Base-by-base conservation (phyloP, 2,329 filamentous ascomycete species). In the Myriangium duriaei region DNA sequence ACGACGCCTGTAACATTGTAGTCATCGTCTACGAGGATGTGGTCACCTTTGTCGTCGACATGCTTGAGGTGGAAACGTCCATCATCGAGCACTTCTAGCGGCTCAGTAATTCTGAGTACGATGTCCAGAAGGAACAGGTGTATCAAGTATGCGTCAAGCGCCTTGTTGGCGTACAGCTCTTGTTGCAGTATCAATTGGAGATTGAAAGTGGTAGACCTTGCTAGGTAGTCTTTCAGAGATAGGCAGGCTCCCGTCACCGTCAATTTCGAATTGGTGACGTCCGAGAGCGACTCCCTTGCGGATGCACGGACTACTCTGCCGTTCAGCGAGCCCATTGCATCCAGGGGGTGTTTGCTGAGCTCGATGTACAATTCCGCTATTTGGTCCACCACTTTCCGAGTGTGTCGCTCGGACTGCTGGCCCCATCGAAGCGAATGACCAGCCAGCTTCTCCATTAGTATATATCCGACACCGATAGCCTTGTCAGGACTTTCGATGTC, bases 1-100 rank as follows among this genome's bases (percentile, higher is more conserved):
- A 69, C 63, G 19, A 71, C 63, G 1, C 62, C 64, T 4, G 60
- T 67, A 21, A 71, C 59, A 40, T 65, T 63, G 41, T 55, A 64
- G 5, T 65, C 33, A 3, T 64, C 54, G 41, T 71, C 60, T 2
- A 61, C 59, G 1, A 71, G 51, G 11, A 71, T 58, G 33, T 69
- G 64, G 37, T 68, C 63, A 2, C 62, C 65, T 45, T 68, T 70
- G 43, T 69, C 64, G 40, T 67, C 60, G n/a, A 55, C 48, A 45
- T 67, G 59, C 44, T 65, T 68, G 6, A 71, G 48, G 40, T 61
- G 68, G 48, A 40, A 40, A 2, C 24, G 4, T 26, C 14, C 9
- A 4, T 3, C 3, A n/a, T n/a, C n/a, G n/a, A n/a, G n/a, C n/a
- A n/a, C n/a, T 2, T n/a, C 13, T 31, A 4, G 2, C 11, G 5